Base-by-base conservation (phyloP, 305 asterid genomes). In the Withania somnifera region DNA sequence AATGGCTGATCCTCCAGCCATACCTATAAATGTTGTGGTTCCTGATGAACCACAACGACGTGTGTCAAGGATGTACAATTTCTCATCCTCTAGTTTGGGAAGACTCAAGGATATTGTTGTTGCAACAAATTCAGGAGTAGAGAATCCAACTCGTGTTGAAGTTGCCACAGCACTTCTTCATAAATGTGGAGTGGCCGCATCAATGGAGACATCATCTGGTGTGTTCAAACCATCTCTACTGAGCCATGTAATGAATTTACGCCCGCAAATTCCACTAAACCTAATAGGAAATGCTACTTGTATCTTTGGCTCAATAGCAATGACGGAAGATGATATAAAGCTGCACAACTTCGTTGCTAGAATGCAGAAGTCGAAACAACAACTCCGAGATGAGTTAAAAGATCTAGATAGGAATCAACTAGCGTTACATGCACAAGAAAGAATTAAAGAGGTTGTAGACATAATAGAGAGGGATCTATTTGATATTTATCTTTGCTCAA, bases 61-160 rank as follows among this genome's bases (percentile, higher is more conserved):
- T 7, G 28, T 77, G 3, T 3, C 85, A 9, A 77, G 34, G 30
- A 5, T 61, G 3, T 61, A 45, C 13, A 26, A 63, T 7, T 77
- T 77, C 52, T 36, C n/a, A 14, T 19, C 79, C 19, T 47, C 63
- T 0, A 51, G 56, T 3, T 17, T 83, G 13, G 3, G 0, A 2
- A 36, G 17, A 10, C 78, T 78, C 8, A 78, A 83, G 51, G n/a
- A 14, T 13, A 51, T 14, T 6, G 60, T 14, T 6, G 60, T 42
- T 34, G 13, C 42, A 3, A 4, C 11, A 5, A n/a, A 83, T 3
- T 10, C 57, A 8, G 30, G 30, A 17, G 24, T 63, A n/a, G 57
- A 63, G 8, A 78, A 78, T 36, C 85, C 82, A 3, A 64, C 79
- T 30, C 20, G 61, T 0, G 20, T 83, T 58, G 82, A 78, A 52